phyloP scores from a whole-genome alignment of 2,329 filamentous ascomycete species.

The Fusarium sp. region DNA sequence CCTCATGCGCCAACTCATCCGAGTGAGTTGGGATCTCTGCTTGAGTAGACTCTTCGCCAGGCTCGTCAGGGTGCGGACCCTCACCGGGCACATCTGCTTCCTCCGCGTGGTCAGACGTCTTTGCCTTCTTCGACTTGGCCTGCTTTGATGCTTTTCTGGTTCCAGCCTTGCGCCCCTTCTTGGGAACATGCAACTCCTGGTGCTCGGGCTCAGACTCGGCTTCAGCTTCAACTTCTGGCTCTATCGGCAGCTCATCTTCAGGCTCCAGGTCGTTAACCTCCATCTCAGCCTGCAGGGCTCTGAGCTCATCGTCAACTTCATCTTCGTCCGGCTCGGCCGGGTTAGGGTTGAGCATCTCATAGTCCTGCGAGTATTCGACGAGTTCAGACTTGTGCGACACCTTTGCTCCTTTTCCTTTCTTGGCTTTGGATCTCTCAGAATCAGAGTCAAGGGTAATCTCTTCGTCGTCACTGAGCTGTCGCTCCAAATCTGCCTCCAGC shows the following conservation, averaged over 20 bases:
- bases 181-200: constrained; percentile 57
- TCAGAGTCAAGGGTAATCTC: constrained; percentile 58
- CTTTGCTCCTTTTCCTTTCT: constrained; percentile 43
- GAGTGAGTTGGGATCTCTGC: constrained; percentile 32
- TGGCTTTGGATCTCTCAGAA: constrained; percentile 52
- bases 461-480: constrained; percentile 63
- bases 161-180: constrained; percentile 64
- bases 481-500: constrained; percentile 71
- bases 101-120: constrained; percentile 43
- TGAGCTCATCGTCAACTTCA: constrained; percentile 61
- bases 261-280: constrained; percentile 45
- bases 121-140: constrained; percentile 56
- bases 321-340: constrained; percentile 57
- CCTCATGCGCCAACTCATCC: constrained; percentile 47
- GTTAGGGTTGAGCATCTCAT: constrained; percentile 63
- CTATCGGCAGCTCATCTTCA: constrained; percentile 14
- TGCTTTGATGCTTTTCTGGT: constrained; percentile 63
- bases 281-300: constrained; percentile 61
- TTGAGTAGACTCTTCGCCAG: constrained; percentile 2
- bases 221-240: constrained; percentile 19
- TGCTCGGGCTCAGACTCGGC: constrained; percentile 23
- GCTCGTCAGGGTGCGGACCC: constrained; percentile 9
- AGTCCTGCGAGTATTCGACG: constrained; percentile 50
- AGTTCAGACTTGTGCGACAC: constrained; percentile 37
- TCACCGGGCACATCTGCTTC: constrained; percentile 34